These are phyloP conservation scores for Colletotrichum sp. DNA, from an alignment of 2,329 filamentous ascomycete genomes.

Conservation along the genomic window DNA sequence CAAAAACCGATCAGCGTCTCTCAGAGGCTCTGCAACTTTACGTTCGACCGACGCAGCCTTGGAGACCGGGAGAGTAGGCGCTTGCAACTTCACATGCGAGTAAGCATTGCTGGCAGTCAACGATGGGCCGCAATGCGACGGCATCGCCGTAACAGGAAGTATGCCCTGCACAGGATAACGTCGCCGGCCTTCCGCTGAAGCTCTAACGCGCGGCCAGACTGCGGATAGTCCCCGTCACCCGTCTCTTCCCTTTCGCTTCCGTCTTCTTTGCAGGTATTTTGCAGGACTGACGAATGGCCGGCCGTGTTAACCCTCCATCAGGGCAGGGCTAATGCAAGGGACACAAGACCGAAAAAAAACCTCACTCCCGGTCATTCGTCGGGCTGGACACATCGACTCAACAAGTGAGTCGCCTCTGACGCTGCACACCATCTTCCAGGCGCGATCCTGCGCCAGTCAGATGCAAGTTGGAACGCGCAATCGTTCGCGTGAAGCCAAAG, in stretches of 20 bases:
- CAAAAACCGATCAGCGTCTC: not conserved
- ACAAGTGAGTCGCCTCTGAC: not conserved
- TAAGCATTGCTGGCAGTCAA: not conserved
- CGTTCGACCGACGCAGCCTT: not conserved
- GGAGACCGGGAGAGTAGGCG: not conserved
- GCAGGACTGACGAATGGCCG: not conserved
- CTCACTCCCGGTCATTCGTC: not conserved
- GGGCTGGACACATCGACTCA: not conserved
- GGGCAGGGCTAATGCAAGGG: constrained; percentile 16
- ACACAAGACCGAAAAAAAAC: constrained; percentile 3
- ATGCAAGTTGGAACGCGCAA: not conserved
- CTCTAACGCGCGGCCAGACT: not conserved
- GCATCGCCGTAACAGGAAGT: not conserved
- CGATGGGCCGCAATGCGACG: not conserved
- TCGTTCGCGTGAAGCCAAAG: not conserved
- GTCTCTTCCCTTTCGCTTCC: constrained; percentile 7
- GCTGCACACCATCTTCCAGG: constrained; percentile 2
- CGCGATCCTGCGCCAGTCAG: not conserved
- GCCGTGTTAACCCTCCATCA: constrained; percentile 4
- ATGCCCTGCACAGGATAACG: not conserved
- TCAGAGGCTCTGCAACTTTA: not conserved
- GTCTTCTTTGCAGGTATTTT: constrained; percentile 1
- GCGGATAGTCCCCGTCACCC: constrained; percentile 6
- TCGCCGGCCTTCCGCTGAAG: not conserved
- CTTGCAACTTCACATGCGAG: constrained; percentile 3